phyloP scores from a whole-genome alignment of 225 moss, liverwort and hornwort species.

The Bryoerythrophyllum caledonicum region DNA sequence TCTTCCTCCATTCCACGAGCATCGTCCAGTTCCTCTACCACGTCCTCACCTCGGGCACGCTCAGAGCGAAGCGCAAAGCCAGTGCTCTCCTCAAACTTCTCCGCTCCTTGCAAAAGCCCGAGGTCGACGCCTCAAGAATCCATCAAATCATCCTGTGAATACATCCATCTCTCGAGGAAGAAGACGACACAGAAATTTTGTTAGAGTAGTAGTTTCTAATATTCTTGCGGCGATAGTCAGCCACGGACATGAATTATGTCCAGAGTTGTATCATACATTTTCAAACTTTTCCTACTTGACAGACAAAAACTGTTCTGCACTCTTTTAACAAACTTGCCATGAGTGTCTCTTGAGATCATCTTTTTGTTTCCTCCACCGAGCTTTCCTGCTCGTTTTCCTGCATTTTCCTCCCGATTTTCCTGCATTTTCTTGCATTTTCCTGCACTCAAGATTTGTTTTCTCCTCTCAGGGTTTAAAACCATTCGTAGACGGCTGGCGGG shows the following conservation, averaged over 20 bases:
- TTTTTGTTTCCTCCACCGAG: too few relatives aligned
- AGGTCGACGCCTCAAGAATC: slow-evolving; percentile 2
- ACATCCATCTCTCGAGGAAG: too few relatives aligned
- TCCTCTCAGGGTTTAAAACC: neutral
- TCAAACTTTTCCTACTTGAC: neutral
- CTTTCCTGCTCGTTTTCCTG: neutral
- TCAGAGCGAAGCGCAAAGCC: slow-evolving; percentile 52
- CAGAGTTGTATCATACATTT: slow-evolving; percentile 34
- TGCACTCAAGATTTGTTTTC: too few relatives aligned
- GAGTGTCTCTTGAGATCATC: neutral
- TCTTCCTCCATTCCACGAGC: slow-evolving; percentile 34
- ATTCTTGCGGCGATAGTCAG: slow-evolving; percentile 23
- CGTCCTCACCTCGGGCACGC: slow-evolving; percentile 47
- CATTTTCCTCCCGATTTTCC: neutral
- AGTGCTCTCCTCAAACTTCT: slow-evolving; percentile 51
- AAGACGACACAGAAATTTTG: neutral
- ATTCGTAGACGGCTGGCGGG: neutral
- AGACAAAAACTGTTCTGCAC: neutral
- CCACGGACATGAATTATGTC: slow-evolving; percentile 9
- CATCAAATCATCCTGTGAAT: slow-evolving; percentile 7
- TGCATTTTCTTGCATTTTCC: neutral
- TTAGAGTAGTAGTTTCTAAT: neutral
- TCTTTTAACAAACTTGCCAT: neutral
- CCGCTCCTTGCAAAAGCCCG: slow-evolving; percentile 39
- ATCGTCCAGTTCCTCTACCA: slow-evolving; percentile 49